Evolutionary conservation across 148 eudicot species (phyloP).

Genomic region (Rhododendron mucronatum): DNA sequence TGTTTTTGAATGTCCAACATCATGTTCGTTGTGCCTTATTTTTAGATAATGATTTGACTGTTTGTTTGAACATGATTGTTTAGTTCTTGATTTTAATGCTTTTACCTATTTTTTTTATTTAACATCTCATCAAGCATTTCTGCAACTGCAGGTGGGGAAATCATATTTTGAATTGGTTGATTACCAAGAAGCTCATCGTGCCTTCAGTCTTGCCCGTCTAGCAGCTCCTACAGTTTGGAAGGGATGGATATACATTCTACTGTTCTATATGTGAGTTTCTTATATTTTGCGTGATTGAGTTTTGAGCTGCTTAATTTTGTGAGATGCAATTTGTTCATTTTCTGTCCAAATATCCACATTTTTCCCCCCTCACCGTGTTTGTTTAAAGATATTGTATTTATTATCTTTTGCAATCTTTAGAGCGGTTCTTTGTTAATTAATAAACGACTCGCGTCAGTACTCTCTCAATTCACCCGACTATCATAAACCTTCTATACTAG

Average conservation of each 20-base stretch:
- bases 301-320: background rate
- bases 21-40: background rate
- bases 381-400: background rate
- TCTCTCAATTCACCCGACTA: background rate
- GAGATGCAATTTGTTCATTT: background rate
- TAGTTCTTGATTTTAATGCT: too few relatives aligned
- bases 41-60: background rate
- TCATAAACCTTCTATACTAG: background rate
- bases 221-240: slow-evolving; percentile 89
- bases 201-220: slow-evolving; percentile 82
- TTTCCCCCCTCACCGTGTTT: too few relatives aligned
- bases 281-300: background rate
- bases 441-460: background rate
- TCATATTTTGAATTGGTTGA: slow-evolving; percentile 87
- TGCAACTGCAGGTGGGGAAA: slow-evolving; percentile 70
- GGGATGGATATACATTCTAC: slow-evolving; percentile 97
- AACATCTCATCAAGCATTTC: background rate
- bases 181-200: slow-evolving; percentile 91
- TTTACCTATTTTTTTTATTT: too few relatives aligned
- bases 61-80: too few relatives aligned
- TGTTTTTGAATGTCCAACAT: background rate
- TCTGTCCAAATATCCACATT: background rate
- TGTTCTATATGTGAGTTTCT: slow-evolving; percentile 77
- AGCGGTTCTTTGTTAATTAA: background rate
- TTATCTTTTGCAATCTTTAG: background rate